These are phyloP conservation scores for Phytopythium helicoides DNA, from an alignment of 352 stramenopile genomes.

Conservation along the genomic window DNA sequence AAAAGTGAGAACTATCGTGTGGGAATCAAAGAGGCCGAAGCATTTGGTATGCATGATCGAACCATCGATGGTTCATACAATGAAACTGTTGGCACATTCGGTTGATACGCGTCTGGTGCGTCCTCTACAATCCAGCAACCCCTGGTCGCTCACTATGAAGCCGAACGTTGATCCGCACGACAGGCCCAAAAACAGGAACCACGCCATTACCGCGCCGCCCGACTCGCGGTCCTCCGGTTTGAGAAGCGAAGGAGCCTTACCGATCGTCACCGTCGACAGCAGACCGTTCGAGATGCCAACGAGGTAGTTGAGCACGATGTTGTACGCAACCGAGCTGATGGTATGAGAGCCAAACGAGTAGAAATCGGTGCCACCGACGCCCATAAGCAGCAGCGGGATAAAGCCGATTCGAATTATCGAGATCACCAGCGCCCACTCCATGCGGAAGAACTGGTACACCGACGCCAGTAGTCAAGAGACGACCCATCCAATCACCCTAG, in stretches of 20 bases:
- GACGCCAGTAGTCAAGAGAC: too few species aligned
- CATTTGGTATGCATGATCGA: too few species aligned
- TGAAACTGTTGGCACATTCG: conserved; percentile 1
- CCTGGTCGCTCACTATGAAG: conserved; percentile 47
- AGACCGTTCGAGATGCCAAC: conserved; percentile 55
- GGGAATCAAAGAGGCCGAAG: too few species aligned
- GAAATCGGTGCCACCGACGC: too few species aligned
- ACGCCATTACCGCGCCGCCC: conserved; percentile 53
- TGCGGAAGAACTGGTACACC: too few species aligned
- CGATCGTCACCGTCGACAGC: conserved; percentile 59
- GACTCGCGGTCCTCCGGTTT: conserved; percentile 55
- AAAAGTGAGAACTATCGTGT: too few species aligned
- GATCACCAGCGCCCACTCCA: too few species aligned
- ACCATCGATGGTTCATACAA: too few species aligned
- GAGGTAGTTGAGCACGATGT: conserved; percentile 44
- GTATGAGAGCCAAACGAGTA: conserved; percentile 43
- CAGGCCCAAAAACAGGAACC: conserved; percentile 56
- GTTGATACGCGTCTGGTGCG: too few species aligned
- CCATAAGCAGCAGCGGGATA: too few species aligned
- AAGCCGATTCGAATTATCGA: too few species aligned
- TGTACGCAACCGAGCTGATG: conserved; percentile 29
- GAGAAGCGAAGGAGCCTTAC: conserved; percentile 47
- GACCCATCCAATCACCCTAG: too few species aligned
- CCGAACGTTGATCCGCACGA: conserved; percentile 41
- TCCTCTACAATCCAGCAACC: conserved; percentile 43